Evolutionary conservation across 768 basidiomycete species (phyloP).

Genomic region (Guyanaporus albipodus): DNA sequence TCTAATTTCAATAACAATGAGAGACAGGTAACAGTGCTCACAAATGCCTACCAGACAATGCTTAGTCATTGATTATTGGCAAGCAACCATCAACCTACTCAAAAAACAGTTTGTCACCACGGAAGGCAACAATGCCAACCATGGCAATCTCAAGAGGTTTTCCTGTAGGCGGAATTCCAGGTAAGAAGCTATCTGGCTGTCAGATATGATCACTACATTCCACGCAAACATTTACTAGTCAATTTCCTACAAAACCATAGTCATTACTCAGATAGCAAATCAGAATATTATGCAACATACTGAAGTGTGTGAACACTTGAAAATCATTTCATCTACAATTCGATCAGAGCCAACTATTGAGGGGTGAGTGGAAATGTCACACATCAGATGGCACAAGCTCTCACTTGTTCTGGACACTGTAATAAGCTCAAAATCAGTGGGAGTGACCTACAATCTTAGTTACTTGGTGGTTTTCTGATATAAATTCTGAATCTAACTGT

Average conservation of each 20-base stretch:
- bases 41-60: slow-evolving; percentile 10
- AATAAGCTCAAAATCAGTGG: slow-evolving; percentile 37
- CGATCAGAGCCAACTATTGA: slow-evolving; percentile 38
- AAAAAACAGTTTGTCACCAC: slow-evolving; percentile 48
- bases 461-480: slow-evolving; percentile 1
- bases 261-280: background rate
- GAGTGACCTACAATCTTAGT: slow-evolving; percentile 33
- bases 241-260: slow-evolving; percentile 32
- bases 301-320: slow-evolving; percentile 39
- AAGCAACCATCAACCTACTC: slow-evolving; percentile 35
- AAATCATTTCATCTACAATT: slow-evolving; percentile 47
- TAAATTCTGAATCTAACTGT: slow-evolving; percentile 16
- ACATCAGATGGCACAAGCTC: slow-evolving; percentile 1
- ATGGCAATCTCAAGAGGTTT: slow-evolving; percentile 40
- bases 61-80: too few relatives aligned
- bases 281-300: slow-evolving; percentile 14
- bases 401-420: slow-evolving; percentile 40
- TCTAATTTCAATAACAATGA: background rate
- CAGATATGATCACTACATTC: background rate
- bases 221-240: slow-evolving; percentile 32
- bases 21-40: slow-evolving; percentile 1
- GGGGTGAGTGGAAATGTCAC: background rate
- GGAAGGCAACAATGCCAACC: slow-evolving; percentile 43
- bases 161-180: slow-evolving; percentile 35
- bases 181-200: slow-evolving; percentile 24